These are phyloP conservation scores for Diaporthe sp. DNA, from an alignment of 2,329 filamentous ascomycete genomes.

Conservation along the genomic window DNA sequence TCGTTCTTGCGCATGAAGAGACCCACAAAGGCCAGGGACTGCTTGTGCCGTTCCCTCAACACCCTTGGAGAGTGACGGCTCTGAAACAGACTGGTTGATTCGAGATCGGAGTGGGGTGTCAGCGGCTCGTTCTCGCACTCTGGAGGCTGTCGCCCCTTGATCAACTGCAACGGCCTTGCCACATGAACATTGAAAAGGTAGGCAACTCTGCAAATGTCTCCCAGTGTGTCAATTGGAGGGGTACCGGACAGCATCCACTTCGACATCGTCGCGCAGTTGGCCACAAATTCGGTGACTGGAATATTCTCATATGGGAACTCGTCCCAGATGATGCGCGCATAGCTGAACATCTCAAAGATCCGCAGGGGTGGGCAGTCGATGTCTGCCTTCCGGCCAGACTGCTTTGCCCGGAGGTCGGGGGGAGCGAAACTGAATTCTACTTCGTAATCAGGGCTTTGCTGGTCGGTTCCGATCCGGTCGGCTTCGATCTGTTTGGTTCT, in stretches of 20 bases:
- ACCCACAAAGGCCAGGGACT: slow-evolving; percentile 68
- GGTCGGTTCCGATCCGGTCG: neutral
- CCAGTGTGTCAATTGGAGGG: slow-evolving; percentile 54
- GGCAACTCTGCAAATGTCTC: slow-evolving; percentile 53
- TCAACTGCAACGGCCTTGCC: slow-evolving; percentile 51
- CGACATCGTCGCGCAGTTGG: slow-evolving; percentile 48
- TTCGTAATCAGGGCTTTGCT: neutral
- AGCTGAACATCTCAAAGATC: slow-evolving; percentile 56
- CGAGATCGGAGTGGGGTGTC: slow-evolving; percentile 49
- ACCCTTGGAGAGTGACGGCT: slow-evolving; percentile 53
- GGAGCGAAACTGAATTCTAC: neutral
- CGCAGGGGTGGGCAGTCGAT: neutral
- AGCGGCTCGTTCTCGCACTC: slow-evolving; percentile 52
- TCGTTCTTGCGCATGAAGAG: slow-evolving; percentile 67
- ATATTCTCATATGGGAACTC: slow-evolving; percentile 59
- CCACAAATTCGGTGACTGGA: slow-evolving; percentile 51
- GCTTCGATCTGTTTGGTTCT: neutral
- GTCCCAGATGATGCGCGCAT: slow-evolving; percentile 57
- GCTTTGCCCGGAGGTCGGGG: neutral
- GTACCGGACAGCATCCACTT: slow-evolving; percentile 63
- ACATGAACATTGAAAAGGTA: slow-evolving; percentile 55
- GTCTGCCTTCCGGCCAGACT: neutral
- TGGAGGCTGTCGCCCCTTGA: slow-evolving; percentile 53
- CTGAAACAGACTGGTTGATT: slow-evolving; percentile 51
- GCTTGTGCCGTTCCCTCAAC: slow-evolving; percentile 52